These are phyloP conservation scores for Salix brachista DNA, from an alignment of 345 rosid species.

Conservation along the genomic window DNA sequence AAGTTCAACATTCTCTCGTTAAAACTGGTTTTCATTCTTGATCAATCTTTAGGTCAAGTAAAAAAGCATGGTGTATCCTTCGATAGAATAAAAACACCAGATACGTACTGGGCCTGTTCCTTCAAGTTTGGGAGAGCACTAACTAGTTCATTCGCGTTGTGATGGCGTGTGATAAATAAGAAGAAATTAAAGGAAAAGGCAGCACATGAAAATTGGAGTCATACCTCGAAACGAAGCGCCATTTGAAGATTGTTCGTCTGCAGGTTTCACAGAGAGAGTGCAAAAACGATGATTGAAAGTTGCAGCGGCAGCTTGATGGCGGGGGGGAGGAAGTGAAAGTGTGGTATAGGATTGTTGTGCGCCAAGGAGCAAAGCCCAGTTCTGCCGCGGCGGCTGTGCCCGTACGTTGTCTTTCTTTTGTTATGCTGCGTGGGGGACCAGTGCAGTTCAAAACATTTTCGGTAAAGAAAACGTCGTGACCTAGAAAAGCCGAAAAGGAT, in stretches of 20 bases:
- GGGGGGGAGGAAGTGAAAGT: background rate
- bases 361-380: background rate
- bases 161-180: no score
- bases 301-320: background rate
- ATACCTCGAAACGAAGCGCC: slow-evolving; percentile 22
- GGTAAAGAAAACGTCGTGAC: no score
- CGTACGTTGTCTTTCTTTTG: slow-evolving; percentile 1
- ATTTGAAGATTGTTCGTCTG: background rate
- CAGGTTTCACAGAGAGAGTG: background rate
- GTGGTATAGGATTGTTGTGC: background rate
- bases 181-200: background rate
- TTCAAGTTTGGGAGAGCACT: no score
- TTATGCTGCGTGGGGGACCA: background rate
- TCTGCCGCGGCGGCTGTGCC: slow-evolving; percentile 10
- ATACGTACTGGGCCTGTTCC: no score
- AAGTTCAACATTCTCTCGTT: no score
- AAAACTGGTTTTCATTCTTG: no score
- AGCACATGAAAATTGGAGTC: background rate
- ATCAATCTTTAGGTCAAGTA: no score
- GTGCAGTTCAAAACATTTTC: no score
- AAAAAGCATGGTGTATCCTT: no score
- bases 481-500: no score
- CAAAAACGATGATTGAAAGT: background rate
- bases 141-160: no score
- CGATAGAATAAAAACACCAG: no score